A percentile compares a stretch with the other conserved stretches of the same genome.
Conservation (phyloP, 176 grass and related monocot species). For the Oryza glaberrima region DNA sequence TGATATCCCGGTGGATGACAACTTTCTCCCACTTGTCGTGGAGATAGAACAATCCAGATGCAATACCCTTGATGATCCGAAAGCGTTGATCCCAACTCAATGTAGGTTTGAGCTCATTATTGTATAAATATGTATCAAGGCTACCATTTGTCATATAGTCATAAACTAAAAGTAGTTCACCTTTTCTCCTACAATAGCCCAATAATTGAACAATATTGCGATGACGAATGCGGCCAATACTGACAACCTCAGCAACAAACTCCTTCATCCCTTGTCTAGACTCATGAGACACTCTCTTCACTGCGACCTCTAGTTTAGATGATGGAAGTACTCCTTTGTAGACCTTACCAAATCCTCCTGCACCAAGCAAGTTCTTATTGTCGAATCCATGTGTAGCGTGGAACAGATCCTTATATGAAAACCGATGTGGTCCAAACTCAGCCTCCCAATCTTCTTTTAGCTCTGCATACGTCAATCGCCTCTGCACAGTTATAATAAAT, state of each 20-base stretch:
- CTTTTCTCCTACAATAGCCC: slow-evolving; percentile 23
- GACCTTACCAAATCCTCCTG: slow-evolving; percentile 22
- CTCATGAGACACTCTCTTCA: background rate
- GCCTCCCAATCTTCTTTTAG: slow-evolving; percentile 39
- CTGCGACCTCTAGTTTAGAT: background rate
- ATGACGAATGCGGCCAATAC: slow-evolving; percentile 5
- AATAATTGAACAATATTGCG: slow-evolving; percentile 24
- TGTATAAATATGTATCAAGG: slow-evolving; percentile 28
- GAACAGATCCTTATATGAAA: background rate
- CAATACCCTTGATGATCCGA: slow-evolving; percentile 4
- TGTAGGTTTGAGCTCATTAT: background rate
- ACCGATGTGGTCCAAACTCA: slow-evolving; percentile 19
- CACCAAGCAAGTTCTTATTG: slow-evolving; percentile 15
- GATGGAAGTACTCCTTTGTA: background rate
- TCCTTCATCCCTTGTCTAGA: slow-evolving; percentile 31
- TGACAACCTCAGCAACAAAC: slow-evolving; percentile 13
- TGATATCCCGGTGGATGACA: background rate
- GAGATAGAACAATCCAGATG: slow-evolving; percentile 22
- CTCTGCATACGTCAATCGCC: background rate
- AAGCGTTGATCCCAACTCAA: slow-evolving; percentile 20
- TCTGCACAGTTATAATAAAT: background rate
- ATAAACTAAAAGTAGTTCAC: slow-evolving; percentile 35
- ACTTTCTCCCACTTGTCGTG: slow-evolving; percentile 21
- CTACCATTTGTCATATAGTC: slow-evolving; percentile 34
- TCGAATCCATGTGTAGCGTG: slow-evolving; percentile 7